Evolutionary conservation across 2,329 filamentous ascomycete species (phyloP), one percentile per base, ranked within the genome.

Genomic region (Beauveria rudraprayagi): DNA sequence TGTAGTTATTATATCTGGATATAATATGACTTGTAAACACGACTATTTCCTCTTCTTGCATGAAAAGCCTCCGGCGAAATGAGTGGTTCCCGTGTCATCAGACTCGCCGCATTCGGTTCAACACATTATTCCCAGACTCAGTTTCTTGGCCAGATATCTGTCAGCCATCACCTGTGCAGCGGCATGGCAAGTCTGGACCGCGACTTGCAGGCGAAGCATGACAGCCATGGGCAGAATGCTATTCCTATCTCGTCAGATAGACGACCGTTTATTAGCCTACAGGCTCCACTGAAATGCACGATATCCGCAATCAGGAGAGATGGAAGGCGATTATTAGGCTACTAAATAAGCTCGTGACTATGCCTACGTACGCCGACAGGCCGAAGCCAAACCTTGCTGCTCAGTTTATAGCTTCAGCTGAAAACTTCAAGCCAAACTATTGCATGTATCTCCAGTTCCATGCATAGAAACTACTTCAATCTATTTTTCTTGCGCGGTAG

Each of bases 251-350:
- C 30, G 55, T 56, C 55, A 40, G 40, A 2, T 47, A 37, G 14
- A 26, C 55, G 55, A 56, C 44, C 54, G 10, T 34, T 47, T 8
- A 47, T 56, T 28, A 37, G 41, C 19, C 41, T 24, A 47, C 41
- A 30, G 14, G 28, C 55, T 44, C 37, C 55, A n/a, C 44, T 28
- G n/a, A 14, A 16, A 48, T 56, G 55, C 43, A 56, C 26, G 55
- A 56, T 56, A 40, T 30, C 43, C 55, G 43, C 55, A 40, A 4
- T 19, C n/a, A 37, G 43, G 41, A 48, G 11, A 47, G 55, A 56
- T 56, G 55, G 6, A 46, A 56, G 55, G 44, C 55, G 7, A 37
- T 56, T 40, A 48, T 40, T 56, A 56, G 55, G 19, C 55, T 48
- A 26, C 19, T 48, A 19, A 26, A 48, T 47, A 56, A 40, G 41